Evolutionary conservation across 176 grass and related monocot genomes (phyloP), one percentile per base, ranked within the genome.

Genomic region (Pharus latifolius): DNA sequence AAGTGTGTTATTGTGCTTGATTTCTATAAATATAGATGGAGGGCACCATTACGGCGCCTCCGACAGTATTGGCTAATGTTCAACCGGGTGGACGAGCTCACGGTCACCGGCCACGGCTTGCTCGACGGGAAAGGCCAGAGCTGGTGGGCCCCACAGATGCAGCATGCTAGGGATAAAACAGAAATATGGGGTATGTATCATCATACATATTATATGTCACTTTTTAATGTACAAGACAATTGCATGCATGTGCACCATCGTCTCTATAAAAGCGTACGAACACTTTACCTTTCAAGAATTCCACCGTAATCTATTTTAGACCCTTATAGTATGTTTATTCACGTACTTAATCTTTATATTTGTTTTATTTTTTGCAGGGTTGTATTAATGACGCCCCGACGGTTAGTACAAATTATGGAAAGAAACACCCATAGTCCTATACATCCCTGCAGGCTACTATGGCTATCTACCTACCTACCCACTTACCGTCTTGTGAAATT

Each of bases 11-110:
- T 50, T 3, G 33, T 4, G 45, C 2, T 61, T 8, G 37, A 15
- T 48, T 15, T 26, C 14, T 57, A 15, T 34, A 5, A 17, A 29
- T 18, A 56, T 50, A 84, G 81, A 26, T 84, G 17, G 27, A 33
- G 54, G 85, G 80, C 51, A 51, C 8, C 31, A 72, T 85, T 2
- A 18, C 27, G 56, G 86, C 81, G 55, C 77, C 66, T 62, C 65
- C 52, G 50, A 44, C 28, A 16, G 1, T 47, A 54, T 9, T 89
- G 87, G 87, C 44, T 89, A n/a, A 63, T 29, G 40, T 89, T 89
- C 70, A 0, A 64, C 2, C 2, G 10, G 55, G 75, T 90, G 26
- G 22, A 85, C 37, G 19, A 60, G 48, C 60, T 90, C 30, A 76
- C 45, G 43, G 78, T 90, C 16, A 82, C 87, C 46, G 79, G 70